Evolutionary conservation across 2,329 filamentous ascomycete species (phyloP).

Genomic region (Alternaria postmessia): DNA sequence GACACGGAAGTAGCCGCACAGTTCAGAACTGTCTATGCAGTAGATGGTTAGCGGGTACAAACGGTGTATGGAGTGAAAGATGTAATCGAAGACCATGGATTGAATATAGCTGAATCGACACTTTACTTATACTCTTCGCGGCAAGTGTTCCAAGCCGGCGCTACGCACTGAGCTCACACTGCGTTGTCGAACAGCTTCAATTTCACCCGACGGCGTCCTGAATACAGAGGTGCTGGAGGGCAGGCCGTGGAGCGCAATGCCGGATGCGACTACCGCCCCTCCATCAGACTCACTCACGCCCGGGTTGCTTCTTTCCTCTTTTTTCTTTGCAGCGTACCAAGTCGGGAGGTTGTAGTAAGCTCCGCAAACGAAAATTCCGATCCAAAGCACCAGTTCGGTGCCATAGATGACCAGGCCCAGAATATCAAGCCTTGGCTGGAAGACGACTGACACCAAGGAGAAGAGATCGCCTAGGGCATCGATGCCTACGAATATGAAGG

Average conservation of each 20-base stretch:
- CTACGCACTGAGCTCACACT: constrained; percentile 19
- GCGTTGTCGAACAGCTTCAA: constrained; percentile 37
- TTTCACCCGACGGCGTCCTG: constrained; percentile 60
- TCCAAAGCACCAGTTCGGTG: constrained; percentile 71
- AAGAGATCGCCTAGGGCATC: constrained; percentile 74
- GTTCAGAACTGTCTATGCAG: background rate
- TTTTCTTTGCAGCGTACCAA: constrained; percentile 58
- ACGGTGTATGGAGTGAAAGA: constrained; percentile 3
- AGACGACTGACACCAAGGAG: constrained; percentile 70
- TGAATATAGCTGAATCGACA: background rate
- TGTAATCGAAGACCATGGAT: background rate
- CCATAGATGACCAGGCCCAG: constrained; percentile 73
- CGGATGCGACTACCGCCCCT: constrained; percentile 12
- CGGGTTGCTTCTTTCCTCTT: constrained; percentile 13
- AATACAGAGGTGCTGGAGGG: constrained; percentile 72
- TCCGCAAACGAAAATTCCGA: constrained; percentile 71
- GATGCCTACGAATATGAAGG: constrained; percentile 74
- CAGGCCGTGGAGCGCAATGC: constrained; percentile 57
- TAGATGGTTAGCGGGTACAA: background rate
- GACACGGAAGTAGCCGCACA: constrained; percentile 1
- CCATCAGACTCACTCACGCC: background rate
- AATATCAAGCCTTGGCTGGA: constrained; percentile 65
- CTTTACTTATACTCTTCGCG: constrained; percentile 17
- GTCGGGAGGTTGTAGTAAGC: constrained; percentile 70
- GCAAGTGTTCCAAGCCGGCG: constrained; percentile 6